phyloP scores from a whole-genome alignment of 768 basidiomycete genomes.

The Pleurotus eryngii region DNA sequence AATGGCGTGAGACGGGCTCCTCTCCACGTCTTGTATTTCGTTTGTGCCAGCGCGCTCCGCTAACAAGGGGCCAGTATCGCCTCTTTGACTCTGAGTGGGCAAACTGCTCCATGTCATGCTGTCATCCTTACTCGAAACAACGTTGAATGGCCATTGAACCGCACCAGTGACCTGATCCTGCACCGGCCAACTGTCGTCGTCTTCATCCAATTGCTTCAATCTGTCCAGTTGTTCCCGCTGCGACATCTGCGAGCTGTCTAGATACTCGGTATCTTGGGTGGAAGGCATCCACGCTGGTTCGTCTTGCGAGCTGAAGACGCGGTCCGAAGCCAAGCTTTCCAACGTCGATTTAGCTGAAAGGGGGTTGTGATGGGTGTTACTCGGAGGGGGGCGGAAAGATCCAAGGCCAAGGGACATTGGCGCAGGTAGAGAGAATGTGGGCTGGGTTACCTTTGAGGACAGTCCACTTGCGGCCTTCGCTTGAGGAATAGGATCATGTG shows the following conservation, averaged over 20 bases:
- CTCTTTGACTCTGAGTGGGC: constrained; percentile 55
- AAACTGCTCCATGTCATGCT: constrained; percentile 75
- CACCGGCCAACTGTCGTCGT: constrained; percentile 76
- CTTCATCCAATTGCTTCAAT: constrained; percentile 43
- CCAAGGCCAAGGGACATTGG: constrained; percentile 45
- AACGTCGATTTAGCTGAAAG: constrained; percentile 53
- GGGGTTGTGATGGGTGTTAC: constrained; percentile 20
- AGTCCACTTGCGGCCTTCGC: constrained; percentile 9
- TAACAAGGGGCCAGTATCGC: constrained; percentile 30
- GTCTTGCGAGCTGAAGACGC: constrained; percentile 46
- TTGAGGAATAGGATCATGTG: constrained; percentile 17
- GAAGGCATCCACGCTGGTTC: constrained; percentile 52
- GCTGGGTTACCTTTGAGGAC: constrained; percentile 29
- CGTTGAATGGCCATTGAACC: constrained; percentile 61
- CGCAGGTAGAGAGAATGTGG: constrained; percentile 38
- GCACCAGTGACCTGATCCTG: constrained; percentile 58
- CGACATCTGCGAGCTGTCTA: constrained; percentile 29
- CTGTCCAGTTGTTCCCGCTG: constrained; percentile 22
- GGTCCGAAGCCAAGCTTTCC: constrained; percentile 49
- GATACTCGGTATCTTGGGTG: constrained; percentile 58
- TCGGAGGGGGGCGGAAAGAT: constrained; percentile 27
- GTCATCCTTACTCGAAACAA: constrained; percentile 52
- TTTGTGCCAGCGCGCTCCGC: constrained; percentile 12
- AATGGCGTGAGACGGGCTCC: constrained; percentile 9
- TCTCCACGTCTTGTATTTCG: constrained; percentile 14